Percentiles rank a stretch among this genome's conserved stretches.
phyloP scores from a whole-genome alignment of 78 protist species.

The Paulinella micropora region DNA sequence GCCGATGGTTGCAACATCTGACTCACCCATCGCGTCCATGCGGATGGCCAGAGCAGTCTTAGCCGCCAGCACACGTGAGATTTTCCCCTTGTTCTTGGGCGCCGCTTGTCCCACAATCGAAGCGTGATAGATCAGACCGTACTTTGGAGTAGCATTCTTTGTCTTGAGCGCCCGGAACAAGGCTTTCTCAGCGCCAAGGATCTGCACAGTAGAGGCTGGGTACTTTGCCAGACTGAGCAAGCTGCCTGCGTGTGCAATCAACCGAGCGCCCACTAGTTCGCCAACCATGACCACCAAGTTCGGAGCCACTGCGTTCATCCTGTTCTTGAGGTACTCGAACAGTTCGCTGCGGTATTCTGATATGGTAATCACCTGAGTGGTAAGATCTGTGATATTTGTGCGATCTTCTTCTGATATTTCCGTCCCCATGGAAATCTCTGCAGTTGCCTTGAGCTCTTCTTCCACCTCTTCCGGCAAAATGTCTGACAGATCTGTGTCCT shows the following conservation, averaged over 20 bases:
- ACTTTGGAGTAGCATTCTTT: conserved; percentile 43
- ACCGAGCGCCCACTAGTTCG: conserved; percentile 74
- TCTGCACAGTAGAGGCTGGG: conserved; percentile 99
- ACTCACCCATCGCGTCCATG: neutral
- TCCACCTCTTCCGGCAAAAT: conserved; percentile 25
- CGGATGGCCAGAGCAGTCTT: conserved; percentile 5
- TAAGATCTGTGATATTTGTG: conserved; percentile 33
- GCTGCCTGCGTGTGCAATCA: conserved; percentile 46
- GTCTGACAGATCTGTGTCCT: conserved; percentile 19
- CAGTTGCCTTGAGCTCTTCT: conserved; percentile 22
- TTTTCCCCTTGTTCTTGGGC: neutral
- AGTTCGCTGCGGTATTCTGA: conserved; percentile 60
- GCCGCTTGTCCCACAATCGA: conserved; percentile 3
- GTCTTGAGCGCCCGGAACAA: conserved; percentile 74
- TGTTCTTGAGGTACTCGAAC: conserved; percentile 61
- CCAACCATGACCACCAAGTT: conserved; percentile 87
- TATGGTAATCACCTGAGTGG: conserved; percentile 65
- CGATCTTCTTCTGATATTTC: neutral
- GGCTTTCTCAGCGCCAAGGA: conserved; percentile 99
- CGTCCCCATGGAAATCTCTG: conserved; percentile 19
- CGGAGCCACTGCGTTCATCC: conserved; percentile 92
- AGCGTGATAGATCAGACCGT: conserved; percentile 5
- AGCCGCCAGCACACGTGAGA: neutral
- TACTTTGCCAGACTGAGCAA: conserved; percentile 88
- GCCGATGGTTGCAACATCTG: neutral